phyloP scores from a whole-genome alignment of 305 asterid species.

The Plantago coronopus region DNA sequence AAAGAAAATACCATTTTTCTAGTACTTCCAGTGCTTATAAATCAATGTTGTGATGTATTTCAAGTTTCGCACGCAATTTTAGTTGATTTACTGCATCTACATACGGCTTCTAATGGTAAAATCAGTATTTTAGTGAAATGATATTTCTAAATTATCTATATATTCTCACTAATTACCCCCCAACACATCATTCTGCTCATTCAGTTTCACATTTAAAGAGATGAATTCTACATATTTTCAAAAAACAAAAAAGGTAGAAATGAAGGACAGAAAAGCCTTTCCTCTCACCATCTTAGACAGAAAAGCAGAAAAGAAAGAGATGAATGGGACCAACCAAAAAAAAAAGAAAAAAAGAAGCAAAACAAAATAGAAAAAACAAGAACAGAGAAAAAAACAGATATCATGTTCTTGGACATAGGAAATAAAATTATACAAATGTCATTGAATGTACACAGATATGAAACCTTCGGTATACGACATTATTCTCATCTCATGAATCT shows the following conservation, averaged over 20 bases:
- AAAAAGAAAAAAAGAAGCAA: too few relatives aligned
- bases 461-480: neutral
- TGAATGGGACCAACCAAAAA: too few relatives aligned
- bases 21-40: neutral
- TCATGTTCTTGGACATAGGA: neutral
- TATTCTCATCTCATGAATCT: neutral
- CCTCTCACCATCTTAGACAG: too few relatives aligned
- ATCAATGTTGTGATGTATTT: neutral
- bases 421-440: neutral
- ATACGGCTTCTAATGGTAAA: too few relatives aligned
- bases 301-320: too few relatives aligned
- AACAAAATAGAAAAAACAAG: neutral
- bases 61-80: neutral
- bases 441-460: neutral
- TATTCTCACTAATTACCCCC: neutral
- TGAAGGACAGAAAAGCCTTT: too few relatives aligned
- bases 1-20: neutral
- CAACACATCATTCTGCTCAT: neutral
- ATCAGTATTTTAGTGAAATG: too few relatives aligned
- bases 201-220: neutral
- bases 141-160: too few relatives aligned
- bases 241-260: too few relatives aligned
- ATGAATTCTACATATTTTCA: neutral
- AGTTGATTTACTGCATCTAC: too few relatives aligned
- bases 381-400: conserved; percentile 1